phyloP scores from a whole-genome alignment of 1,284 basidiomycete genomes.

The Leccinum ponderosum region DNA sequence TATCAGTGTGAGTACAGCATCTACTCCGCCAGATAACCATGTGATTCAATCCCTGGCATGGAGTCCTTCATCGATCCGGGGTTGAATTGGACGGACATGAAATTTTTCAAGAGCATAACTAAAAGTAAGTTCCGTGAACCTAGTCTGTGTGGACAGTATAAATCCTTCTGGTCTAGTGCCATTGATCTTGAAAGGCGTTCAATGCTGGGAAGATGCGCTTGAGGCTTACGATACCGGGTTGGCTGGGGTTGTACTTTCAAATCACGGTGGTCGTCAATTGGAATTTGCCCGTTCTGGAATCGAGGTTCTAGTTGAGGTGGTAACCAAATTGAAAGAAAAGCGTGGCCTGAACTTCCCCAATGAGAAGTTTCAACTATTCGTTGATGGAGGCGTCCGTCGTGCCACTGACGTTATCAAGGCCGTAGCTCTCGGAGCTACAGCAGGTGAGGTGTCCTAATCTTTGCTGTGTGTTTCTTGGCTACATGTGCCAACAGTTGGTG shows the following conservation, averaged over 20 bases:
- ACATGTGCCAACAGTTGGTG: constrained; percentile 49
- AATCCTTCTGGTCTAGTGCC: constrained; percentile 60
- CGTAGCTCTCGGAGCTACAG: constrained; percentile 88
- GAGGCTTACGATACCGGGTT: constrained; percentile 83
- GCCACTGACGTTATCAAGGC: constrained; percentile 95
- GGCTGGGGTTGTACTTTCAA: constrained; percentile 86
- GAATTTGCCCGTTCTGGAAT: constrained; percentile 92
- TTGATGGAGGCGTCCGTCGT: constrained; percentile 91
- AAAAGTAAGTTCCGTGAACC: constrained; percentile 54
- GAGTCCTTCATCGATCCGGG: constrained; percentile 93
- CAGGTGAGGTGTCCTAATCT: constrained; percentile 45
- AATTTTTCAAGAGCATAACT: constrained; percentile 89
- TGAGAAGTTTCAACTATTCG: constrained; percentile 80
- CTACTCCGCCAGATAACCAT: background rate
- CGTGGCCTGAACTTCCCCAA: constrained; percentile 63
- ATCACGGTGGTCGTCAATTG: constrained; percentile 91
- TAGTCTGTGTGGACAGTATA: background rate
- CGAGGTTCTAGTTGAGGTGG: constrained; percentile 88
- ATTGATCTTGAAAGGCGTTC: constrained; percentile 90
- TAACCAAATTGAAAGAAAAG: constrained; percentile 68
- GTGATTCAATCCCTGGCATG: constrained; percentile 8
- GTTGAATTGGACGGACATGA: constrained; percentile 84
- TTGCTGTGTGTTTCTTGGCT: background rate
- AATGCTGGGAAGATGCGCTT: constrained; percentile 93
- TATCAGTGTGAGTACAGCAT: constrained; percentile 67